Evolutionary conservation across 2,329 filamentous ascomycete species (phyloP), one percentile per base, ranked within the genome.

Genomic region (Botrytis deweyae): DNA sequence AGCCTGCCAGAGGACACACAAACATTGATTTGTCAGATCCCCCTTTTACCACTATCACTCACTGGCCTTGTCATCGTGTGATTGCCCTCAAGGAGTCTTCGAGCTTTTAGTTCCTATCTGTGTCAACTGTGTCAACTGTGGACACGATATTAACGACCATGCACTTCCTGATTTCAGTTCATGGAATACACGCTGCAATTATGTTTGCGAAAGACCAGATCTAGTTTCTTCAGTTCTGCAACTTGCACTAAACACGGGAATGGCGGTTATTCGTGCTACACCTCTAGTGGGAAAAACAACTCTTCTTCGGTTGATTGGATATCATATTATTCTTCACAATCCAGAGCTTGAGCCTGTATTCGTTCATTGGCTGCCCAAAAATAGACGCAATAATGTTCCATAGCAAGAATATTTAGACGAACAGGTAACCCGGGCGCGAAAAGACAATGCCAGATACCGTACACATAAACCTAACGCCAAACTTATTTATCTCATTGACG

Each of bases 1-100:
- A 66, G 64, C 64, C 20, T 52, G 5, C 20, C 29, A 16, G 20
- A 66, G 29, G 12, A 52, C 49, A 46, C 29, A 38, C 6, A 52
- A 18, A 52, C 0, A 46, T 25, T 36, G 9, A 36, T 36, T 66
- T 4, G 14, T 22, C 64, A 49, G 36, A 38, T 49, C 12, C 18
- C 3, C 12, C 20, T 49, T n/a, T 44, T 66, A 52, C 25, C 9
- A 63, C 44, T n/a, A 52, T 49, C 5, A 66, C 64, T 38, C 64
- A 66, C 44, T 66, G 44, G 29, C 64, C 64, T 66, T 66, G 64
- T 38, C n/a, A n/a, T n/a, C n/a, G n/a, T n/a, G 64, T n/a, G 44
- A 52, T n/a, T 66, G 64, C 64, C 33, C 22, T 66, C 64, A 52
- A 38, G 64, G 64, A 38, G 42, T 66, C 44, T 66, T 66, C 29